These are phyloP conservation scores for Cladosporium colombiae DNA, from an alignment of 2,329 filamentous ascomycete genomes.

Conservation along the genomic window DNA sequence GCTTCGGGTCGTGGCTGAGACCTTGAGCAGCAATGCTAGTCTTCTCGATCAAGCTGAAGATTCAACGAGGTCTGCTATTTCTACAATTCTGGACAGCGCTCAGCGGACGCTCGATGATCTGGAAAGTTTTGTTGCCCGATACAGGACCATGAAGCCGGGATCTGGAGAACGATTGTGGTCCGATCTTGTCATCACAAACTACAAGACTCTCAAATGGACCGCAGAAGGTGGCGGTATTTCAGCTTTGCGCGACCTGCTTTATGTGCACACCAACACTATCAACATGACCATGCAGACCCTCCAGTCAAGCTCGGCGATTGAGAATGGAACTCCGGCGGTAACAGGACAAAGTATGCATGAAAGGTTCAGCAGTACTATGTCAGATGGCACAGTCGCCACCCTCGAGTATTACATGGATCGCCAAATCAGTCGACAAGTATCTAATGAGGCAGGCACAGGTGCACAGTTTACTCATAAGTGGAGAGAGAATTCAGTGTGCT, in stretches of 20 bases:
- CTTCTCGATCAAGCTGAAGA: constrained; percentile 40
- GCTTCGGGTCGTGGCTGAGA: constrained; percentile 48
- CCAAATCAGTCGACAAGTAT: neutral
- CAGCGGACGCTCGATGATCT: constrained; percentile 45
- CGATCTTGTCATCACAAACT: constrained; percentile 44
- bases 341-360: constrained; percentile 18
- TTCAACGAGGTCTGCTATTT: constrained; percentile 41
- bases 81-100: constrained; percentile 42
- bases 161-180: constrained; percentile 48
- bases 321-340: constrained; percentile 28
- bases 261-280: constrained; percentile 46
- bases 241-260: constrained; percentile 43
- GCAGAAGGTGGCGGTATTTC: constrained; percentile 46
- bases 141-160: constrained; percentile 47
- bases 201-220: constrained; percentile 49
- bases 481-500: neutral
- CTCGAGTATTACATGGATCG: constrained; percentile 12
- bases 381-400: constrained; percentile 24
- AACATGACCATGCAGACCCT: constrained; percentile 44
- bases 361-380: constrained; percentile 22
- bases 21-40: constrained; percentile 41
- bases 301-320: constrained; percentile 42
- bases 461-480: neutral
- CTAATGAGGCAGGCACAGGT: neutral
- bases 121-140: constrained; percentile 47